phyloP scores from a whole-genome alignment of 208 protist species.

The Balamuthia mandrillaris region DNA sequence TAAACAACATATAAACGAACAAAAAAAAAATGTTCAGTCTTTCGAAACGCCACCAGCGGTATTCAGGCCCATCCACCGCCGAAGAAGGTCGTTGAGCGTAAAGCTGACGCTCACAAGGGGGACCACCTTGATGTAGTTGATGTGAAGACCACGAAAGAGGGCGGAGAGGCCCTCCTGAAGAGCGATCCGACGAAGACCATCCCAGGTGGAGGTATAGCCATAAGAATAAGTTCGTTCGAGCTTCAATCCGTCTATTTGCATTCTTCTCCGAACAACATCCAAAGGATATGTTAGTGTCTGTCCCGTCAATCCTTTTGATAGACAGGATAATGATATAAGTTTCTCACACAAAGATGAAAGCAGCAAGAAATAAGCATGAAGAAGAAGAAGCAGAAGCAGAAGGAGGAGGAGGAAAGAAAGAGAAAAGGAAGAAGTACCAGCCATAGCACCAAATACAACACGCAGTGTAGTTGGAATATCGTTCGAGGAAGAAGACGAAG shows the following conservation, averaged over 20 bases:
- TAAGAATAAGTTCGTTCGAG: conserved; percentile 14
- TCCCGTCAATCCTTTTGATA: no score
- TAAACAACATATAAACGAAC: no score
- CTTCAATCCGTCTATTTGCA: neutral
- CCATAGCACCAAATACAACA: neutral
- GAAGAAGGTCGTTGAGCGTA: conserved; percentile 9
- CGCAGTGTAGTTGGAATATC: conserved; percentile 6
- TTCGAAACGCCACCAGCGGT: conserved; percentile 9
- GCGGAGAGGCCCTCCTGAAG: neutral
- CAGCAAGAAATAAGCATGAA: no score
- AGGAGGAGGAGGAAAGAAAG: no score
- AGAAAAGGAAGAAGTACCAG: no score
- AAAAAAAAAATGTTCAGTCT: no score
- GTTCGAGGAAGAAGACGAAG: neutral
- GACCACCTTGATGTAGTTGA: conserved; percentile 32
- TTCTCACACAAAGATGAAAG: no score
- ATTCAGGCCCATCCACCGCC: conserved; percentile 21
- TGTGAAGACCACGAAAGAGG: conserved; percentile 10
- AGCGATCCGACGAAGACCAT: neutral
- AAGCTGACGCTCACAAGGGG: conserved; percentile 12
- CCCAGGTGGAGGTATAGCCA: neutral
- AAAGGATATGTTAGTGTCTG: conserved; percentile 13
- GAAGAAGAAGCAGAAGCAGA: no score
- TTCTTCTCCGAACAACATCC: conserved; percentile 4
- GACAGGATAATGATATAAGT: no score